Conservation (phyloP, 2,329 filamentous ascomycete genomes). For the Colletotrichum nymphaeae region DNA sequence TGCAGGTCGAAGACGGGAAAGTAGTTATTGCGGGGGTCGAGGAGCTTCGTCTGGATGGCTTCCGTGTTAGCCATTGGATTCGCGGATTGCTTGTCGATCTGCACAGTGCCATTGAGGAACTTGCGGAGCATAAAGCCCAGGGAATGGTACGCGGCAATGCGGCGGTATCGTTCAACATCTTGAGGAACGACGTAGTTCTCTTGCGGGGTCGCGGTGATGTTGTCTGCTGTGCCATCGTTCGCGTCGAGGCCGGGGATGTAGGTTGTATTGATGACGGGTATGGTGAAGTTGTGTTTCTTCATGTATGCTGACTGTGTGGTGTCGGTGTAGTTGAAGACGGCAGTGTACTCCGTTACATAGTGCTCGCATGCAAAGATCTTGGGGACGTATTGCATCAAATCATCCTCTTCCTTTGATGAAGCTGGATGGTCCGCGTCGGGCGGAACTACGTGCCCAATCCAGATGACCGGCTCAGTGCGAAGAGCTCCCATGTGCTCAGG, state of each 20-base stretch:
- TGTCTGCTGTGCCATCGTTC: slow-evolving; percentile 48
- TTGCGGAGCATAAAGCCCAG: slow-evolving; percentile 45
- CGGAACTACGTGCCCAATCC: slow-evolving; percentile 45
- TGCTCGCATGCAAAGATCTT: slow-evolving; percentile 49
- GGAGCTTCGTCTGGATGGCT: slow-evolving; percentile 52
- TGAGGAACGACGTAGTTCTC: slow-evolving; percentile 44
- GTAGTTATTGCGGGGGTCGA: slow-evolving; percentile 45
- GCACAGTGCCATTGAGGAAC: slow-evolving; percentile 47
- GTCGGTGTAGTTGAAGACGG: slow-evolving; percentile 43
- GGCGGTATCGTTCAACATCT: slow-evolving; percentile 41
- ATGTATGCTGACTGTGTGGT: slow-evolving; percentile 42
- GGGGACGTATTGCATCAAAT: slow-evolving; percentile 43
- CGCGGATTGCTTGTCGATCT: slow-evolving; percentile 40
- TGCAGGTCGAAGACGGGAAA: slow-evolving; percentile 42
- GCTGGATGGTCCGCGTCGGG: slow-evolving; percentile 33
- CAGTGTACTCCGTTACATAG: slow-evolving; percentile 47
- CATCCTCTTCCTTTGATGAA: slow-evolving; percentile 37
- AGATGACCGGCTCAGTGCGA: slow-evolving; percentile 48
- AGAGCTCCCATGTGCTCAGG: slow-evolving; percentile 46
- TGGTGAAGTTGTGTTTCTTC: slow-evolving; percentile 37
- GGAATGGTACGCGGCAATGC: slow-evolving; percentile 45
- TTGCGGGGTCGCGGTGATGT: slow-evolving; percentile 43
- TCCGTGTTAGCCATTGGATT: slow-evolving; percentile 44
- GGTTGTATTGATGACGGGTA: slow-evolving; percentile 45
- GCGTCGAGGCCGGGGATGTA: slow-evolving; percentile 39